Evolutionary conservation across 495 filamentous ascomycete species (phyloP).

Genomic region (Tuber microsphaerosporum): DNA sequence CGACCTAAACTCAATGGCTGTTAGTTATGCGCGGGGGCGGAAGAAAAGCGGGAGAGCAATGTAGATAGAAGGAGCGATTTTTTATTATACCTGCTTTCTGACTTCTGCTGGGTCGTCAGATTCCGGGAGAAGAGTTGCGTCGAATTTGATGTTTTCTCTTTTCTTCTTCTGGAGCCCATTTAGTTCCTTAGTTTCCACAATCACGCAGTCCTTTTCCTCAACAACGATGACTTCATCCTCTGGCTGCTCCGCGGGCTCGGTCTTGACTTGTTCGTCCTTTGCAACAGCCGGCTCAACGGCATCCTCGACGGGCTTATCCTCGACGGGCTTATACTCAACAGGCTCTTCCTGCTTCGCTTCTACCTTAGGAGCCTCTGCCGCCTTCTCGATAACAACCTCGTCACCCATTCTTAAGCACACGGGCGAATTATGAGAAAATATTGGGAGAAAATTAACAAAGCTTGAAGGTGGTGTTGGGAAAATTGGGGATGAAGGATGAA

Average conservation of each 20-base stretch:
- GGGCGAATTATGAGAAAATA: background rate
- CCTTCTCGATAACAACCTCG: background rate
- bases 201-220: conserved; percentile 13
- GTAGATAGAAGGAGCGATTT: background rate
- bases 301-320: background rate
- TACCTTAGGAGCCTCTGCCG: background rate
- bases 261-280: conserved; percentile 6
- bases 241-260: conserved; percentile 6
- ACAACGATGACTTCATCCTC: conserved; percentile 6
- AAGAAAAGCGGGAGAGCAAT: background rate
- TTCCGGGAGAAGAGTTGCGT: conserved; percentile 55
- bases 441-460: background rate
- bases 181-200: conserved; percentile 15
- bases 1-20: conserved; percentile 54
- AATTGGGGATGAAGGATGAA: background rate
- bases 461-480: background rate
- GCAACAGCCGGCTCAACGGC: background rate
- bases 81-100: conserved; percentile 59
- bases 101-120: conserved; percentile 69
- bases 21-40: background rate
- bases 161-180: background rate
- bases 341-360: background rate
- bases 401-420: background rate
- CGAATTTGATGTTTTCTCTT: conserved; percentile 51
- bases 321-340: background rate